These are phyloP conservation scores for Papilionanthe hybrid DNA, from an alignment of 116 monocot genomes.

Conservation along the genomic window DNA sequence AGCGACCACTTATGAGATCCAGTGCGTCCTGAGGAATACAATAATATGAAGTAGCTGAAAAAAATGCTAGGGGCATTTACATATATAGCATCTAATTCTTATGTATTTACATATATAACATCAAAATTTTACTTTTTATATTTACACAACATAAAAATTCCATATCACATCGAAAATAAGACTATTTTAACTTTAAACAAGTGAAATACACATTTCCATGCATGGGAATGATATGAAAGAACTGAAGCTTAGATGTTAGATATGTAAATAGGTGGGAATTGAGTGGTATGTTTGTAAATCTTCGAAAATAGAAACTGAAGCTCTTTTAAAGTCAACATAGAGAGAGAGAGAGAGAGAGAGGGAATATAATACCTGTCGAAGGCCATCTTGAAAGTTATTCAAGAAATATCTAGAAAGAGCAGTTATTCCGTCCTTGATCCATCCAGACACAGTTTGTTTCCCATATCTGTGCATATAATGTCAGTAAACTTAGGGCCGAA, in stretches of 20 bases:
- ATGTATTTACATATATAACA: too few relatives aligned
- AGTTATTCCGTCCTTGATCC: conserved; percentile 90
- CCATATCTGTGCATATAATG: conserved; percentile 52
- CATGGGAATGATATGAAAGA: too few relatives aligned
- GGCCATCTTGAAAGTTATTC: conserved; percentile 97
- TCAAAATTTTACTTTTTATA: too few relatives aligned
- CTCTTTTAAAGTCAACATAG: neutral
- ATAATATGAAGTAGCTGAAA: neutral
- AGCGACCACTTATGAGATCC: conserved; percentile 79
- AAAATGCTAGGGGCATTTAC: neutral
- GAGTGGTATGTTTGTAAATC: too few relatives aligned
- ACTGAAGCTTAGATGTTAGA: too few relatives aligned
- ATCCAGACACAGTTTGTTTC: conserved; percentile 73
- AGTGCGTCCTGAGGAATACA: conserved; percentile 60
- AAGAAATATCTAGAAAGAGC: conserved; percentile 89
- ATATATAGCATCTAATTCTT: too few relatives aligned
- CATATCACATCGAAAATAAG: too few relatives aligned
- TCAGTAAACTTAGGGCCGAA: neutral
- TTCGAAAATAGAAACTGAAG: neutral
- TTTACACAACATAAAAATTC: too few relatives aligned
- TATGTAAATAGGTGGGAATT: too few relatives aligned
- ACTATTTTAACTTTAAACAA: too few relatives aligned
- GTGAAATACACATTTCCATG: too few relatives aligned
- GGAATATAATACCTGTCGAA: conserved; percentile 61
- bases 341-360: neutral